phyloP scores from a whole-genome alignment of 768 basidiomycete species.

The Chlorophyllum brunneum region DNA sequence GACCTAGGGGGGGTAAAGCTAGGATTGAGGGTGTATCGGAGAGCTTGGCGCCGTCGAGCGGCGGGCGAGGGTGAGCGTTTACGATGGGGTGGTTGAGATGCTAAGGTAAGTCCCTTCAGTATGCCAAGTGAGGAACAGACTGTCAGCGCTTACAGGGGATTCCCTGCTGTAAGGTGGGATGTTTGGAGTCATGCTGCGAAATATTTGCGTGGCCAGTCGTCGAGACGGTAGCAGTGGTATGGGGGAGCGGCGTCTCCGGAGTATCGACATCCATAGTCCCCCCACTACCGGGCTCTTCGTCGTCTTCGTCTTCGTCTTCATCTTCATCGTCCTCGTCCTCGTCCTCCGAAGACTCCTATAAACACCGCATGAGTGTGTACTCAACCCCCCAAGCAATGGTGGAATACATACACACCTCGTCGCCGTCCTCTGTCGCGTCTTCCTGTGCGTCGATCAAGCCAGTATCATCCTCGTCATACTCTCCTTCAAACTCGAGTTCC shows the following conservation, averaged over 20 bases:
- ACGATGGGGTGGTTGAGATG: constrained; percentile 20
- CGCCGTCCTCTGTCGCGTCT: constrained; percentile 13
- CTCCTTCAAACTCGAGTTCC: constrained; percentile 30
- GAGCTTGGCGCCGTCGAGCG: constrained; percentile 28
- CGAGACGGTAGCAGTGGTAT: constrained; percentile 4
- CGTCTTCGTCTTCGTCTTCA: constrained; percentile 46
- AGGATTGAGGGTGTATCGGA: constrained; percentile 25
- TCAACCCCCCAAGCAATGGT: background rate
- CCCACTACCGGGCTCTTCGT: constrained; percentile 31
- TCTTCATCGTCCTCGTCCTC: constrained; percentile 48
- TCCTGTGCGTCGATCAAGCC: constrained; percentile 9
- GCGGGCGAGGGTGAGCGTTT: constrained; percentile 31
- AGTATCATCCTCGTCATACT: constrained; percentile 12
- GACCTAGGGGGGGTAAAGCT: constrained; percentile 40
- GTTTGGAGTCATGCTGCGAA: constrained; percentile 3
- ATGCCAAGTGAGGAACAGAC: background rate
- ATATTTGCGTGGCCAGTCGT: constrained; percentile 6
- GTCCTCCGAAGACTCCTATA: constrained; percentile 37
- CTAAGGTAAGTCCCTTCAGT: constrained; percentile 3
- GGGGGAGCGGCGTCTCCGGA: constrained; percentile 10
- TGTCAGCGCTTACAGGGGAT: constrained; percentile 7
- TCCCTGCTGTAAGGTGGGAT: background rate
- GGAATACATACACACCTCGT: constrained; percentile 14
- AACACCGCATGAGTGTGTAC: background rate
- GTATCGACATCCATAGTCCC: constrained; percentile 27